Conservation (phyloP, 1,284 basidiomycete genomes). For the Fomitopsis pinicola region DNA sequence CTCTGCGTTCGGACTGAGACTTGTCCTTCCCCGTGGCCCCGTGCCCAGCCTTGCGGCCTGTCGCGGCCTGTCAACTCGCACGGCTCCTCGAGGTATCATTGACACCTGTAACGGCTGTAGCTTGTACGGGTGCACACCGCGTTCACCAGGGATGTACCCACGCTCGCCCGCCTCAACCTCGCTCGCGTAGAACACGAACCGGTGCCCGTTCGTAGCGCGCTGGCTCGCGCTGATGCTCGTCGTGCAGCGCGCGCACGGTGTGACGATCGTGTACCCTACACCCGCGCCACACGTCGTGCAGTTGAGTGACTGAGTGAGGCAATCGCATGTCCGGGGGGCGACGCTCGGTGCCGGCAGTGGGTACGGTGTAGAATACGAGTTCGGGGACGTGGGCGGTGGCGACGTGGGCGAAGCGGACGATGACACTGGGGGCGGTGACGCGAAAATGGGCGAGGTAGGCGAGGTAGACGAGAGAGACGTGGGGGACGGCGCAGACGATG, state of each 20-base stretch:
- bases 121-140: conserved; percentile 57
- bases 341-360: conserved; percentile 8
- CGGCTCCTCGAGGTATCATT: not conserved
- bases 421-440: conserved; percentile 15
- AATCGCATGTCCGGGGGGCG: conserved; percentile 56
- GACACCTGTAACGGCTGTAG: conserved; percentile 25
- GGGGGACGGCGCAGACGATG: conserved; percentile 33
- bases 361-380: conserved; percentile 42
- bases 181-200: conserved; percentile 83
- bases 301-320: conserved; percentile 70
- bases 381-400: conserved; percentile 12
- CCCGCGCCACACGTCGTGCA: conserved; percentile 77
- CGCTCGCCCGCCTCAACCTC: conserved; percentile 73
- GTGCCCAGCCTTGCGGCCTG: not conserved
- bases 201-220: conserved; percentile 78
- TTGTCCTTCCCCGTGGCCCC: conserved; percentile 3
- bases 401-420: conserved; percentile 5
- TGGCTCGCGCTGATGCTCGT: conserved; percentile 61
- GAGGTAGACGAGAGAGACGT: conserved; percentile 4
- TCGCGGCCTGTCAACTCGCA: not conserved
- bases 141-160: conserved; percentile 65
- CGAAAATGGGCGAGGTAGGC: conserved; percentile 11
- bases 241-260: conserved; percentile 69
- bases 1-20: conserved; percentile 1
- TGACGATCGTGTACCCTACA: conserved; percentile 77